A percentile compares a stretch with the other conserved stretches of the same genome.
phyloP scores from a whole-genome alignment of 2,329 filamentous ascomycete species.

The Pseudopithomyces chartarum region DNA sequence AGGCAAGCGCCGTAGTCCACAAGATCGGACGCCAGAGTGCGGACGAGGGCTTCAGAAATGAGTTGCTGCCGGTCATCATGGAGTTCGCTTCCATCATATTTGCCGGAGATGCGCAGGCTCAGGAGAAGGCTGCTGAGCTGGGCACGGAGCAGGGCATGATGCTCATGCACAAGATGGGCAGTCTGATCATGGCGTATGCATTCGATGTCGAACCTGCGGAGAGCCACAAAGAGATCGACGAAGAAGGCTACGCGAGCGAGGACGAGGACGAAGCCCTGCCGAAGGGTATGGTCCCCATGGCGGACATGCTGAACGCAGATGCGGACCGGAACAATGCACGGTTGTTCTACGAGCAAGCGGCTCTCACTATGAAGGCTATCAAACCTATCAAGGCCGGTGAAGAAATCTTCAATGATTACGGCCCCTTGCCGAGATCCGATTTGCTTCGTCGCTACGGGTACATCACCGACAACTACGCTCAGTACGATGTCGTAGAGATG shows the following conservation, averaged over 20 bases:
- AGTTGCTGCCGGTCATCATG: conserved; percentile 59
- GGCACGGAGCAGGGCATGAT: conserved; percentile 55
- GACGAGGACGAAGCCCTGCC: conserved; percentile 55
- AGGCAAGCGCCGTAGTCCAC: conserved; percentile 74
- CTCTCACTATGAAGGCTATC: conserved; percentile 73
- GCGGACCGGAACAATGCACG: conserved; percentile 77
- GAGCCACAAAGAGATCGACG: conserved; percentile 58
- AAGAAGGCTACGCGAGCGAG: conserved; percentile 56
- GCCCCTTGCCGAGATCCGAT: conserved; percentile 80
- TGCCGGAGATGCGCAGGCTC: conserved; percentile 41
- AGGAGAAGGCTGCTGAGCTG: conserved; percentile 46
- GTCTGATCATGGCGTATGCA: conserved; percentile 89
- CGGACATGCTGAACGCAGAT: conserved; percentile 88
- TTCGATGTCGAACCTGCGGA: conserved; percentile 72
- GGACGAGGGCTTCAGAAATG: conserved; percentile 68
- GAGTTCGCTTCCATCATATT: conserved; percentile 46
- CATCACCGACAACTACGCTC: conserved; percentile 75
- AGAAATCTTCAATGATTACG: conserved; percentile 89
- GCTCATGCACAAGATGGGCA: conserved; percentile 79
- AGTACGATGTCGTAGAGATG: conserved; percentile 84
- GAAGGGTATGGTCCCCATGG: conserved; percentile 90
- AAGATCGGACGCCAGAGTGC: conserved; percentile 79
- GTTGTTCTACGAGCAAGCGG: conserved; percentile 63
- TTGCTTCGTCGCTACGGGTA: conserved; percentile 86
- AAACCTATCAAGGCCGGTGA: conserved; percentile 71